Conservation (phyloP, 2,329 filamentous ascomycete genomes). For the Cladophialophora carrionii region DNA sequence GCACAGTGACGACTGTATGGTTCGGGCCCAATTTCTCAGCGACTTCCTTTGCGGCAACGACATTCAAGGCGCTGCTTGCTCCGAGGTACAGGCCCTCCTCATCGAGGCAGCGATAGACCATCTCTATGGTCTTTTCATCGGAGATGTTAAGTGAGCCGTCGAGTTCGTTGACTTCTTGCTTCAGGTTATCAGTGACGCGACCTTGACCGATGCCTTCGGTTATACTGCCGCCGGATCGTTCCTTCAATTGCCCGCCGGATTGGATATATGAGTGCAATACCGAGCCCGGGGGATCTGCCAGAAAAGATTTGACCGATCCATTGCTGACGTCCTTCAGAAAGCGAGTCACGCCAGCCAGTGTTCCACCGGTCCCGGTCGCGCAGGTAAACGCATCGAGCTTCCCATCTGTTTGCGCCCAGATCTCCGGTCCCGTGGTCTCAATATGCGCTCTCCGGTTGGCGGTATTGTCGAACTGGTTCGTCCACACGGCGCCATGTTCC, state of each 20-base stretch:
- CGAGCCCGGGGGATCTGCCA: slow-evolving; percentile 91
- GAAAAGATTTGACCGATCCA: slow-evolving; percentile 79
- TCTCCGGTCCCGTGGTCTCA: slow-evolving; percentile 95
- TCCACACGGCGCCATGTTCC: slow-evolving; percentile 87
- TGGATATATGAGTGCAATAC: slow-evolving; percentile 91
- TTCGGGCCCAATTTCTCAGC: slow-evolving; percentile 87
- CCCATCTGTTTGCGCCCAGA: slow-evolving; percentile 88
- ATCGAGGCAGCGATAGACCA: slow-evolving; percentile 95
- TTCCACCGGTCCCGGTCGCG: slow-evolving; percentile 89
- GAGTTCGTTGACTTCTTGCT: slow-evolving; percentile 78
- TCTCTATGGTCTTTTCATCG: slow-evolving; percentile 94
- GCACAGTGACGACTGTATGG: slow-evolving; percentile 87
- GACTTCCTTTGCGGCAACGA: slow-evolving; percentile 91
- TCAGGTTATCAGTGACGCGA: slow-evolving; percentile 90
- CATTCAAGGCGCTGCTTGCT: slow-evolving; percentile 90
- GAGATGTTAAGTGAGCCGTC: slow-evolving; percentile 83
- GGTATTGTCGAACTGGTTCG: slow-evolving; percentile 97
- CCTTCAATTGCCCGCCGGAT: slow-evolving; percentile 79
- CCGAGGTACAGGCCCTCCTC: slow-evolving; percentile 95
- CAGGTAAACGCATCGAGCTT: slow-evolving; percentile 93
- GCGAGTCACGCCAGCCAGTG: slow-evolving; percentile 82
- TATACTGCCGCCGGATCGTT: slow-evolving; percentile 82
- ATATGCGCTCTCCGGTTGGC: slow-evolving; percentile 93
- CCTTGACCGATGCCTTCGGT: slow-evolving; percentile 98
- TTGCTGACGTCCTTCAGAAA: slow-evolving; percentile 82